Evolutionary conservation across 2,329 filamentous ascomycete genomes (phyloP).

Genomic region (Lanzia echinophila): DNA sequence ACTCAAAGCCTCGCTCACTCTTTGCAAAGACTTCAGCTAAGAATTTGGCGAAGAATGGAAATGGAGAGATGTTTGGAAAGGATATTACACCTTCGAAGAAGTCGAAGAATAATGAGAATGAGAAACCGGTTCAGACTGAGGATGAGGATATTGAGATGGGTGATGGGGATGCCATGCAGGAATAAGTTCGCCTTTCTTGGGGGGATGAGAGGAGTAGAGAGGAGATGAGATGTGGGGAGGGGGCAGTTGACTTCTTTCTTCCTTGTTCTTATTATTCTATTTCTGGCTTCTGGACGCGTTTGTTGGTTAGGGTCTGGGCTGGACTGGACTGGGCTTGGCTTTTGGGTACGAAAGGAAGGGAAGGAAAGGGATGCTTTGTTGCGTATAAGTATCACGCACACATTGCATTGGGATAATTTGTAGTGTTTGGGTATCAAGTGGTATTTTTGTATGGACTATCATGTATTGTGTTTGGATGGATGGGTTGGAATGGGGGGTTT

Average conservation of each 20-base stretch:
- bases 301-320: background rate
- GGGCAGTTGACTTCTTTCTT: background rate
- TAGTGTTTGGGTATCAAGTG: background rate
- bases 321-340: background rate
- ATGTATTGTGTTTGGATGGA: no score
- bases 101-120: no score
- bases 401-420: background rate
- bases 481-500: no score
- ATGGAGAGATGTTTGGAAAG: conserved; percentile 21
- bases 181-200: background rate
- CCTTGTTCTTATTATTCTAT: no score
- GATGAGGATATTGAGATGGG: background rate
- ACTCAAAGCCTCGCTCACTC: conserved; percentile 60
- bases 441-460: background rate
- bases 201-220: background rate
- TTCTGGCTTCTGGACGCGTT: no score
- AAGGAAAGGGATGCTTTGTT: background rate
- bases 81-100: conserved; percentile 2
- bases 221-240: no score
- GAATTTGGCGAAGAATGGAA: conserved; percentile 39
- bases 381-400: conserved; percentile 9
- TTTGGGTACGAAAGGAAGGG: background rate
- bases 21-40: conserved; percentile 60
- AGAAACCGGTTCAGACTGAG: background rate
- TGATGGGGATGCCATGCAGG: conserved; percentile 5